Evolutionary conservation across 805 yeast species (phyloP).

Genomic region (Saccharomycopsis synnaedendra): DNA sequence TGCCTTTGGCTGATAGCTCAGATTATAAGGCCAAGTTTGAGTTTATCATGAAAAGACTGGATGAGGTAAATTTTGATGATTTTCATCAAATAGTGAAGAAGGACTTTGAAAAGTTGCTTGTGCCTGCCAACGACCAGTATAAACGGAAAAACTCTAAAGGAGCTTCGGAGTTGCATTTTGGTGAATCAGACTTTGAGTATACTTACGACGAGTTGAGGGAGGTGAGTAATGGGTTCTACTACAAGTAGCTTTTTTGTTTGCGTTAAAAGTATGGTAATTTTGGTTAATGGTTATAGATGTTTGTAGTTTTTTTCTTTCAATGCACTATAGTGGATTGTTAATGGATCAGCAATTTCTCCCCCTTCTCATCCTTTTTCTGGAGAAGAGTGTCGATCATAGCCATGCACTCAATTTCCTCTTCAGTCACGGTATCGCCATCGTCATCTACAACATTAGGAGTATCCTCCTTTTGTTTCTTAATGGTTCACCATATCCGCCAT

Average conservation of each 20-base stretch:
- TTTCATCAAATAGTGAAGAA: not conserved
- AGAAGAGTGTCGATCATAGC: too few relatives aligned
- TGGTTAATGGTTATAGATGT: too few relatives aligned
- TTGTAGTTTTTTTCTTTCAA: too few relatives aligned
- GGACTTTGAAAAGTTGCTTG: not conserved
- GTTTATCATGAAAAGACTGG: not conserved
- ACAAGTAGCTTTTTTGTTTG: not conserved
- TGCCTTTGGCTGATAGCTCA: constrained; percentile 2
- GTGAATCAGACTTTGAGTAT: constrained; percentile 3
- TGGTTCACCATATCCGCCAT: too few relatives aligned
- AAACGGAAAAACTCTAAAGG: not conserved
- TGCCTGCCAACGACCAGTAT: not conserved
- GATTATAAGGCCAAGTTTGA: constrained; percentile 1
- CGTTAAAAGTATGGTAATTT: too few relatives aligned
- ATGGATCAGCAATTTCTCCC: too few relatives aligned
- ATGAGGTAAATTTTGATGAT: not conserved
- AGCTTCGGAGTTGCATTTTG: not conserved
- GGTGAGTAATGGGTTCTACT: constrained; percentile 5
- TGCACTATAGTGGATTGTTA: too few relatives aligned
- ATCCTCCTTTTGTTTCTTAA: too few relatives aligned
- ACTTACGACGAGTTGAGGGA: constrained; percentile 7
- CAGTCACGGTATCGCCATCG: too few relatives aligned
- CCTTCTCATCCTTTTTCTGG: too few relatives aligned
- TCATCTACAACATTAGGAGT: too few relatives aligned
- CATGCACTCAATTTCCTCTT: too few relatives aligned